Evolutionary conservation across 192 early-diverging fungal species (phyloP).

Genomic region (Cladochytrium replicatum): DNA sequence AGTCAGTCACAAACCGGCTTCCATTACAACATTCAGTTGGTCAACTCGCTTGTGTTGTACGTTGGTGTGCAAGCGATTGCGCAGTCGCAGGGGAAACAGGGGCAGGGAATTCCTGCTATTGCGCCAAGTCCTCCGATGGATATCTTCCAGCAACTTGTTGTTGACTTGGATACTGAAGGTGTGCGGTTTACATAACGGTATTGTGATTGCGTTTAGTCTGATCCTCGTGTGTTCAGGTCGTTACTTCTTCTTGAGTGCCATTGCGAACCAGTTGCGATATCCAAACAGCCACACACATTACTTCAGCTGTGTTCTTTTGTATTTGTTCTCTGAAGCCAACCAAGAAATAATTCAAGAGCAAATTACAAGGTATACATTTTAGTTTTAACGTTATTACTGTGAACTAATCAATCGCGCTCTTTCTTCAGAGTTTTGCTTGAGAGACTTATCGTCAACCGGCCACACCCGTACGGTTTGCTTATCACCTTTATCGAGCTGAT

Average conservation of each 20-base stretch:
- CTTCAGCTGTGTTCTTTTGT: constrained; percentile 79
- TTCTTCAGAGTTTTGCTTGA: constrained; percentile 74
- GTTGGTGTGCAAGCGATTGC: constrained; percentile 71
- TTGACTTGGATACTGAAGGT: constrained; percentile 69
- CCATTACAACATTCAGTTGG: constrained; percentile 67
- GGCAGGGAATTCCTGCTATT: constrained; percentile 29
- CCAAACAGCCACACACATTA: constrained; percentile 96
- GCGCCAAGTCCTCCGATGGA: constrained; percentile 65
- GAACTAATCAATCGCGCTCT: not conserved
- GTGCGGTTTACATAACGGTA: too few species aligned
- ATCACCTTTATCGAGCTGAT: constrained; percentile 97
- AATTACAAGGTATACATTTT: constrained; percentile 82
- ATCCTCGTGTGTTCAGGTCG: too few species aligned
- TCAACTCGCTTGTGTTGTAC: constrained; percentile 84
- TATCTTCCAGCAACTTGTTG: constrained; percentile 70
- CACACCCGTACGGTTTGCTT: constrained; percentile 95
- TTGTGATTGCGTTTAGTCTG: constrained; percentile 3
- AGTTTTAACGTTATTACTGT: too few species aligned
- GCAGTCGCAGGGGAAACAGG: constrained; percentile 22
- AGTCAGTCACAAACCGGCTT: constrained; percentile 20
- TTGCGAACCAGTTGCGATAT: constrained; percentile 94
- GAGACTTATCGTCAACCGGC: constrained; percentile 89
- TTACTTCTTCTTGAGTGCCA: constrained; percentile 81
- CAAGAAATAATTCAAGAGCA: constrained; percentile 87
- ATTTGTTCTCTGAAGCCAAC: constrained; percentile 68